Conservation (phyloP, 352 stramenopile genomes). For the Phytophthora pisi region DNA sequence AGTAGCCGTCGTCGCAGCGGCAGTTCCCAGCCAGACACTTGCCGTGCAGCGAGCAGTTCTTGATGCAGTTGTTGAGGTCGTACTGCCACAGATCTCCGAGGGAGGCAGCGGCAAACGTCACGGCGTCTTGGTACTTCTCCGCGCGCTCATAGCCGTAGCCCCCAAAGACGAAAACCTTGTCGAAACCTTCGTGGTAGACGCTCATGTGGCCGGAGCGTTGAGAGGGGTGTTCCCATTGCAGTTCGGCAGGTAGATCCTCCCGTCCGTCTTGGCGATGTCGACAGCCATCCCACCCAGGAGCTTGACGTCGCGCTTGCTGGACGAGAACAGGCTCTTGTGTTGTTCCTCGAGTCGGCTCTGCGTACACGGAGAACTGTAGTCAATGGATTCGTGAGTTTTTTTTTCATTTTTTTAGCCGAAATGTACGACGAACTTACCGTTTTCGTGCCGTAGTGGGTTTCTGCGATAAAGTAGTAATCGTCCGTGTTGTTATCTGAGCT, state of each 20-base stretch:
- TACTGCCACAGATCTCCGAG: slow-evolving; percentile 93
- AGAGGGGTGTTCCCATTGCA: slow-evolving; percentile 88
- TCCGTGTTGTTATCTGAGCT: slow-evolving; percentile 41
- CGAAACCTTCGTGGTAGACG: slow-evolving; percentile 75
- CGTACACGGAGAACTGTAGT: slow-evolving; percentile 81
- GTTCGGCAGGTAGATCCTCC: slow-evolving; percentile 52
- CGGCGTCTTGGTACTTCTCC: slow-evolving; percentile 61
- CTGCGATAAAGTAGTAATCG: slow-evolving; percentile 73
- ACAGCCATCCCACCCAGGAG: slow-evolving; percentile 96
- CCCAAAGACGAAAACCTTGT: slow-evolving; percentile 91
- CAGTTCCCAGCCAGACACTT: slow-evolving; percentile 93
- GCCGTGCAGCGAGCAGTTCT: slow-evolving; percentile 94
- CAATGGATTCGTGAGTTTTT: neutral
- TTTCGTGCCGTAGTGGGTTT: slow-evolving; percentile 75
- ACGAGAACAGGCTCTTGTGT: slow-evolving; percentile 78
- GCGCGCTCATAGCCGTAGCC: slow-evolving; percentile 81
- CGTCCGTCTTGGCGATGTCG: slow-evolving; percentile 83
- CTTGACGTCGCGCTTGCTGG: slow-evolving; percentile 87
- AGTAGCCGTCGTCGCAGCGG: slow-evolving; percentile 95
- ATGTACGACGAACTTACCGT: slow-evolving; percentile 38
- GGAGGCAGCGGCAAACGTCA: slow-evolving; percentile 60
- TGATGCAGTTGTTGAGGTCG: slow-evolving; percentile 88
- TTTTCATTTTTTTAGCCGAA: neutral
- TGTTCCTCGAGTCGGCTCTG: slow-evolving; percentile 89
- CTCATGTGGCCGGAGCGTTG: slow-evolving; percentile 87